Evolutionary conservation across 345 rosid species (phyloP).

Genomic region (Brassica rapa): DNA sequence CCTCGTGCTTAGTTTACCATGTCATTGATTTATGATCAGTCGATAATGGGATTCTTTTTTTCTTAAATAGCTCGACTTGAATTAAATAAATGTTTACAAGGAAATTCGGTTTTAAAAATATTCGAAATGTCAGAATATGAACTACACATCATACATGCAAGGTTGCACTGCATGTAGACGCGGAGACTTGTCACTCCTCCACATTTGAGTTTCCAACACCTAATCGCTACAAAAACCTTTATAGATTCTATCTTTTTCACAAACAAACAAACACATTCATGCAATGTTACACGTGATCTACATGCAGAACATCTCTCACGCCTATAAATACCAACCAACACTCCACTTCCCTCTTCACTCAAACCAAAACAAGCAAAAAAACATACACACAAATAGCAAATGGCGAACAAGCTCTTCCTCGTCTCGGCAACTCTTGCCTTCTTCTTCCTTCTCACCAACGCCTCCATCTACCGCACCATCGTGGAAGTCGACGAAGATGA

Average conservation of each 20-base stretch:
- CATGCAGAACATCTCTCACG: conserved; percentile 7
- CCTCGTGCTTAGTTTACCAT: not conserved
- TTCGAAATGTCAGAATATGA: conserved; percentile 3
- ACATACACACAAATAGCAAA: not conserved
- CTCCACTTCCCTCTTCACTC: conserved; percentile 6
- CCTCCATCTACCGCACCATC: conserved; percentile 43
- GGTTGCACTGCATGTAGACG: conserved; percentile 18
- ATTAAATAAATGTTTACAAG: not conserved
- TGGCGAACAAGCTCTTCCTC: conserved; percentile 40
- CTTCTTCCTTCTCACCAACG: conserved; percentile 38
- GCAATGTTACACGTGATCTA: conserved; percentile 22
- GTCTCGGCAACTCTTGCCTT: conserved; percentile 32
- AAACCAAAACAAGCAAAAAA: not conserved
- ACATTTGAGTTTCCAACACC: conserved; percentile 26
- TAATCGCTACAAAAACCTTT: conserved; percentile 9
- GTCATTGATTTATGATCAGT: not conserved
- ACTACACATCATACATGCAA: conserved; percentile 24
- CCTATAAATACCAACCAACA: conserved; percentile 10
- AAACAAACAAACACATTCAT: not conserved
- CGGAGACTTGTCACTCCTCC: conserved; percentile 31
- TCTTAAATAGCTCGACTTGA: not conserved
- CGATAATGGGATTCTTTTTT: not conserved
- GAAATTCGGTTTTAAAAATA: not conserved
- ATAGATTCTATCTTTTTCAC: not conserved
- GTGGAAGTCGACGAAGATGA: conserved; percentile 37